Percentiles rank a stretch among this genome's conserved stretches.
Evolutionary conservation across 139 green algal species (phyloP).

Genomic region (Parachlorella kessleri): DNA sequence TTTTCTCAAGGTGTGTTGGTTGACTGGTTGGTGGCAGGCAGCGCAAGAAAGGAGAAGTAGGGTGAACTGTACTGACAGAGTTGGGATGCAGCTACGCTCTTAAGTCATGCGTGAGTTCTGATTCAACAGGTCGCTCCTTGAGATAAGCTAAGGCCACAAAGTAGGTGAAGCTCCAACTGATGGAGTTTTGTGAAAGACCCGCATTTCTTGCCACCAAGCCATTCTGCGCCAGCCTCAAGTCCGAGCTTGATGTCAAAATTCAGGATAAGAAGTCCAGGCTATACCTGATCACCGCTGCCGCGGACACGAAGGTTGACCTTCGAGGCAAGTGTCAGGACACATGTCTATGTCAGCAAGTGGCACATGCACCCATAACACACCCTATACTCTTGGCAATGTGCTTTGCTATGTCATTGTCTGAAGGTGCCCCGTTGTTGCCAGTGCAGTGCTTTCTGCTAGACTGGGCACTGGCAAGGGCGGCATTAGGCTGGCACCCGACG

Average conservation of each 20-base stretch:
- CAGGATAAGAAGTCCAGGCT: constrained; percentile 75
- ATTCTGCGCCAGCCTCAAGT: no score
- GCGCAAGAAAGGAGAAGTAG: no score
- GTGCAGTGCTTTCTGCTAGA: constrained; percentile 59
- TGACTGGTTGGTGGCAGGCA: background rate
- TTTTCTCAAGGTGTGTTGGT: constrained; percentile 47
- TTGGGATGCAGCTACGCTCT: no score
- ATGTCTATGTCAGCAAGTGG: background rate
- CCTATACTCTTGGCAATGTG: background rate
- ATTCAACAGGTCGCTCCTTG: no score
- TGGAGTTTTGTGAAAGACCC: no score
- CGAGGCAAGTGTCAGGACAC: constrained; percentile 45
- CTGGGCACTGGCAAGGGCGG: constrained; percentile 68
- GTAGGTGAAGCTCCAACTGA: no score
- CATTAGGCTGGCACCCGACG: constrained; percentile 57
- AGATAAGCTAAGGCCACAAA: no score
- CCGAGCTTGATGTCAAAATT: constrained; percentile 1
- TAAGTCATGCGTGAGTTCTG: no score
- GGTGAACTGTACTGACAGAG: no score
- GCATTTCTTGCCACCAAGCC: no score
- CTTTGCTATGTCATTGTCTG: background rate
- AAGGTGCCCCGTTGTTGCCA: background rate
- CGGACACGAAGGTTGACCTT: constrained; percentile 67
- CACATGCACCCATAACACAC: background rate
- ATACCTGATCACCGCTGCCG: constrained; percentile 65